Base-by-base conservation (phyloP, 495 filamentous ascomycete genomes). In the Aspergillus bertholletiae region DNA sequence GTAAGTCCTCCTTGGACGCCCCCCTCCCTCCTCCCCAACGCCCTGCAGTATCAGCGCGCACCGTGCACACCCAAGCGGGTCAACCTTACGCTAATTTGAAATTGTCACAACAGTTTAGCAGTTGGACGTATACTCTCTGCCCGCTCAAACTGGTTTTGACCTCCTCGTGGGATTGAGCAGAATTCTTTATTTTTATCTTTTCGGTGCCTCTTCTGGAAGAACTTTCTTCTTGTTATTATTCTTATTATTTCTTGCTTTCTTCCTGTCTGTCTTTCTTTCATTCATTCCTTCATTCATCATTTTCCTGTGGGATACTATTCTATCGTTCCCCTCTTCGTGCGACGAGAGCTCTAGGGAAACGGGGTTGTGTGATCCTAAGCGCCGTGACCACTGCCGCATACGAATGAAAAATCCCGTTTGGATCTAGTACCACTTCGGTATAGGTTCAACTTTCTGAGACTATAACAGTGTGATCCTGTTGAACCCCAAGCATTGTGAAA, bases 31-130 rank as follows among this genome's bases (percentile, higher is more conserved):
- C n/a, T n/a, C n/a, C 55, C 46, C 49, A 55, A 54, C 50, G 39
- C 34, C 35, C 23, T 34, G 23, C 40, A 51, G 21, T 23, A 41
- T 30, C 32, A 32, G 49, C 49, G 49, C 49, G 56, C 54, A 57
- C 56, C 54, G 54, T 59, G 51, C 56, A 53, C 51, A 24, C 45
- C 37, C 24, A 47, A 57, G 60, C 60, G 56, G 60, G 60, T 57
- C 60, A n/a, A 32, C 28, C 27, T 30, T 21, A 37, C 24, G 21
- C 57, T 51, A 43, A 54, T 48, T 54, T 40, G 34, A 46, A 49
- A 57, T 55, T 49, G 18, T 35, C 41, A 15, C 51, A 41, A 34
- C 40, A 40, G 30, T 50, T 30, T 24, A 24, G 24, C 41, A 28
- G 46, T 50, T 45, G 39, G 46, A 55, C 49, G 35, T 34, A 41